Evolutionary conservation across 257 asterid genomes (phyloP), one percentile per base, ranked within the genome.

Genomic region (Cynanchum wilfordii): DNA sequence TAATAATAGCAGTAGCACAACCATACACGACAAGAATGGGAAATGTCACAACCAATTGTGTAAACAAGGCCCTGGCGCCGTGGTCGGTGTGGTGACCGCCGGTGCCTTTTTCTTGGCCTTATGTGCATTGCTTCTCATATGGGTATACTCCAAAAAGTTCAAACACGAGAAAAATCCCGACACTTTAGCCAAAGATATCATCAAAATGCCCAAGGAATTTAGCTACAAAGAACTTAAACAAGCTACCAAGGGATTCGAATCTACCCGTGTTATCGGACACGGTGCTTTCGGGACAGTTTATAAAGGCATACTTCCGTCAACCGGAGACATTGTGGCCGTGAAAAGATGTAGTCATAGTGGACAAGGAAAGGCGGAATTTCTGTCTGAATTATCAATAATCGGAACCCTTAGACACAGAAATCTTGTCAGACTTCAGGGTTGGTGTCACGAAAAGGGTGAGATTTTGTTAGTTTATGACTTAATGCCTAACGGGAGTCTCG

Each of bases 371-470:
- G 54, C 83, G 8, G 97, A 91, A 83, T 91, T 91, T 71, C 65
- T 89, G 15, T 84, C 97, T 0, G 97, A 91, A 68, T 77, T 91
- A 55, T 89, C 96, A 0, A 89, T 91, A 27, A 91, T 89, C n/a
- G 95, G 87, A 3, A 85, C 97, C 0, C 87, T 91, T 47, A 81
- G 97, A 83, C 97, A 91, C 56, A 76, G 97, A 72, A 91, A 91
- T 79, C 91, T 91, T 30, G 87, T 91, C 56, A 79, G 85, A 73
- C 88, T 91, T 29, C 96, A 87, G 75, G 97, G 97, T 1, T 91
- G 96, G 96, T 91, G 97, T 49, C 97, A 89, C 7, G 92, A 91
- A 74, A 89, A 81, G 65, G 96, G 97, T 3, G 97, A 91, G 75
- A 86, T 85, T 59, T 70, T 91, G 68, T 72, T 91, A 45, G 88